A percentile compares a stretch with the other conserved stretches of the same genome.
Conservation (phyloP, 2,329 filamentous ascomycete genomes). For the Microdochium paspali region DNA sequence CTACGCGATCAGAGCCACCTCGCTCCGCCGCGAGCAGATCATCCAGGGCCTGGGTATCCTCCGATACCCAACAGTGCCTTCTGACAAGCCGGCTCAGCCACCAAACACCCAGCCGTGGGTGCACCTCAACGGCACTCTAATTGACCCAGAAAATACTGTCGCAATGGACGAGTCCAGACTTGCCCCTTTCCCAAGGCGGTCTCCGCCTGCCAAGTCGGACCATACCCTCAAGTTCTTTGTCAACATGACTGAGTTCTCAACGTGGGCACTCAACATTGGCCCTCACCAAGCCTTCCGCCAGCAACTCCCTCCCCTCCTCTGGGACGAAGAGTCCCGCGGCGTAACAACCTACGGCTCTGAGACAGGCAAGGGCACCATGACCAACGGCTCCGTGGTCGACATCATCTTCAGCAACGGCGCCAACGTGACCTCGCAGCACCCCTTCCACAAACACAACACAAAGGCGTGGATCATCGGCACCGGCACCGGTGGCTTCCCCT, state of each 20-base stretch:
- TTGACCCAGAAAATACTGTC: neutral
- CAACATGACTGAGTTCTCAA: slow-evolving; percentile 6
- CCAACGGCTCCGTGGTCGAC: slow-evolving; percentile 14
- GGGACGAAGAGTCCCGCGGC: slow-evolving; percentile 8
- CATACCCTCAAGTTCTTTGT: slow-evolving; percentile 8
- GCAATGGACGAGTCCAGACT: slow-evolving; percentile 7
- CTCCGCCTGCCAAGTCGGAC: slow-evolving; percentile 5
- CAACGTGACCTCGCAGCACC: slow-evolving; percentile 10
- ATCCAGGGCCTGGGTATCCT: slow-evolving; percentile 8
- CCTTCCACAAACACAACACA: slow-evolving; percentile 18
- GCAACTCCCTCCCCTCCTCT: slow-evolving; percentile 7
- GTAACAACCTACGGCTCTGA: slow-evolving; percentile 6
- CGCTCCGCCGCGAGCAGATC: slow-evolving; percentile 7
- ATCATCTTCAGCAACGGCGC: slow-evolving; percentile 14
- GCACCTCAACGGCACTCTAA: slow-evolving; percentile 7
- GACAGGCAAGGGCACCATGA: slow-evolving; percentile 3
- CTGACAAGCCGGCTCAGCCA: neutral
- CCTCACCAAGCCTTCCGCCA: slow-evolving; percentile 10
- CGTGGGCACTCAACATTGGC: slow-evolving; percentile 8
- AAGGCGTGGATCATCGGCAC: slow-evolving; percentile 14
- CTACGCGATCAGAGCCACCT: slow-evolving; percentile 7
- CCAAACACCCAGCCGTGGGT: slow-evolving; percentile 7
- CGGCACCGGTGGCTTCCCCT: slow-evolving; percentile 13
- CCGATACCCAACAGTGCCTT: slow-evolving; percentile 3
- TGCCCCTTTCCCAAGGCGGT: slow-evolving; percentile 5